Evolutionary conservation across 2,329 filamentous ascomycete species (phyloP).

Genomic region (Chaetomiaceae sp.): DNA sequence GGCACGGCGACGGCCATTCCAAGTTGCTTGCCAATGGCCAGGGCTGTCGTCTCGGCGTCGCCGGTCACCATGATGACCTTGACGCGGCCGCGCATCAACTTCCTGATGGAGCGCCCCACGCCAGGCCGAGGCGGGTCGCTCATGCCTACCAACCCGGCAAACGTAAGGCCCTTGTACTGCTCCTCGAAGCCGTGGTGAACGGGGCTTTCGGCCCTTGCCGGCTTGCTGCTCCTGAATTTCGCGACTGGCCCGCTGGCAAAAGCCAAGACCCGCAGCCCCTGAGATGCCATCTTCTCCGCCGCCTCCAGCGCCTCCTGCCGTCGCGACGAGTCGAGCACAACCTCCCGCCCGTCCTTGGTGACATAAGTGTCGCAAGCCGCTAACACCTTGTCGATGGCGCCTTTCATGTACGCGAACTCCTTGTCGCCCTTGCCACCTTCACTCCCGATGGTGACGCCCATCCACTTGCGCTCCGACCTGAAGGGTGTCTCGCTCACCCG

Average conservation of each 20-base stretch:
- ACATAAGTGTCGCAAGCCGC: slow-evolving; percentile 86
- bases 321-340: slow-evolving; percentile 71
- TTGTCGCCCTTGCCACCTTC: slow-evolving; percentile 53
- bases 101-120: slow-evolving; percentile 81
- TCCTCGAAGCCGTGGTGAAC: slow-evolving; percentile 55
- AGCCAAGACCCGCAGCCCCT: slow-evolving; percentile 83
- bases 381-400: slow-evolving; percentile 81
- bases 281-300: slow-evolving; percentile 78
- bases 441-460: slow-evolving; percentile 82
- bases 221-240: slow-evolving; percentile 38
- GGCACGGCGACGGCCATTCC: slow-evolving; percentile 73
- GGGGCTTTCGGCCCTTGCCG: slow-evolving; percentile 33
- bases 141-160: slow-evolving; percentile 93
- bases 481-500: slow-evolving; percentile 86
- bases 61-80: slow-evolving; percentile 99
- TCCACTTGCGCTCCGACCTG: slow-evolving; percentile 97
- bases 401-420: slow-evolving; percentile 92
- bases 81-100: slow-evolving; percentile 87
- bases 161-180: slow-evolving; percentile 74
- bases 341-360: slow-evolving; percentile 76
- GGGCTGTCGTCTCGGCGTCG: slow-evolving; percentile 87
- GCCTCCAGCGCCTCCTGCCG: slow-evolving; percentile 70
- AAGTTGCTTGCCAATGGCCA: slow-evolving; percentile 90
- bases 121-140: slow-evolving; percentile 90
- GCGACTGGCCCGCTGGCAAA: slow-evolving; percentile 79